These are phyloP conservation scores for Sphagnum fallax DNA, from an alignment of 228 moss, liverwort and hornwort species.

Conservation along the genomic window DNA sequence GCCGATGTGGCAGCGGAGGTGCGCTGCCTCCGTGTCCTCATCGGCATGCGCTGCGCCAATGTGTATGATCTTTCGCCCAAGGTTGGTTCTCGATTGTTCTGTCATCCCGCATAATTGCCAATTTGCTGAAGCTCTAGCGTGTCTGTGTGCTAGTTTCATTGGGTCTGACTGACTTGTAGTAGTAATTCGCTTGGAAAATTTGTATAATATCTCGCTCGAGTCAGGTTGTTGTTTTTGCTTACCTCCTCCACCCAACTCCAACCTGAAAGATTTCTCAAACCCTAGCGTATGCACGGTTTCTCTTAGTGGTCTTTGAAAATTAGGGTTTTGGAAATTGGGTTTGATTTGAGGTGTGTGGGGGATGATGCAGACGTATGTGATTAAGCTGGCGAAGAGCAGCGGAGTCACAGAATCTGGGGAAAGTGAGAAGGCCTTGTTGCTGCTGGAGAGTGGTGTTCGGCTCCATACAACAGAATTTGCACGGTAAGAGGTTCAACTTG, in stretches of 20 bases:
- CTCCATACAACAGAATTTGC: slow-evolving; percentile 85
- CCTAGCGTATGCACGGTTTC: too few species aligned
- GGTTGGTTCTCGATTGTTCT: slow-evolving; percentile 15
- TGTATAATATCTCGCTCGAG: too few species aligned
- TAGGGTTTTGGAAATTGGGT: too few species aligned
- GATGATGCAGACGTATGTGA: slow-evolving; percentile 63
- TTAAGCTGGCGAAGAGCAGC: slow-evolving; percentile 83
- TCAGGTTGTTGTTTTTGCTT: too few species aligned
- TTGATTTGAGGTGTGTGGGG: too few species aligned
- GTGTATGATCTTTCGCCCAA: slow-evolving; percentile 86
- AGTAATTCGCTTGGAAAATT: too few species aligned
- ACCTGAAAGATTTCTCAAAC: too few species aligned
- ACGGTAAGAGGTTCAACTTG: slow-evolving; percentile 23
- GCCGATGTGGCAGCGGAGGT: slow-evolving; percentile 97
- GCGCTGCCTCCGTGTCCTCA: slow-evolving; percentile 66
- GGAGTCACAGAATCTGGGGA: slow-evolving; percentile 90
- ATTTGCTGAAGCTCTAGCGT: not conserved
- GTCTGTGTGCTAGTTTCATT: not conserved
- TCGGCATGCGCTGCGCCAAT: slow-evolving; percentile 91
- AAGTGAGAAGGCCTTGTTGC: slow-evolving; percentile 70
- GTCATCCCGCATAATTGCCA: not conserved
- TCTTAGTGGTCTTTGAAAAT: too few species aligned
- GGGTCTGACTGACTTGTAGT: not conserved
- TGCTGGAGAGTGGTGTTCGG: slow-evolving; percentile 91
- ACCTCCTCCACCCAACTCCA: too few species aligned